Base-by-base conservation (phyloP, 1,284 basidiomycete species). In the Trichosporon ovoides region DNA sequence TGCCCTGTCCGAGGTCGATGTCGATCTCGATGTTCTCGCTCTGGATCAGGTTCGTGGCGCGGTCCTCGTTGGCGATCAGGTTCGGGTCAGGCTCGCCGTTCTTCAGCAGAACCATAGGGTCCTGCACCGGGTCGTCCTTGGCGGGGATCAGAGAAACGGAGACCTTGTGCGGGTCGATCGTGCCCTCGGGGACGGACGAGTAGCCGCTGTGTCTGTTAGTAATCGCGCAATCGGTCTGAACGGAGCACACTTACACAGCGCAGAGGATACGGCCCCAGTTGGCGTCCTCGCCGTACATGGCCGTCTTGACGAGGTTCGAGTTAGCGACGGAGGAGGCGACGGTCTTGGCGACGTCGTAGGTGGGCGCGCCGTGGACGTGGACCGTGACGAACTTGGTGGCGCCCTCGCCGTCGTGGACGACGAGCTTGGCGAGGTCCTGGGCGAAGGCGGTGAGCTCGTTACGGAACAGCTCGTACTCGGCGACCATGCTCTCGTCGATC, bases 191-290 rank as follows among this genome's bases (percentile, higher is more conserved):
- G 7, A 77, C 70, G 7, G 84, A 81, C 13, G 93, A 84, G 59
- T 94, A 95, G 18, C 96, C 96, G 2, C 76, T 78, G 50, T n/a
- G 28, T 9, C 5, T 9, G 28, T 31, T 9, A 31, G 28, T 9
- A 31, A 5, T 5, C 74, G 70, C 34, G 16, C 34, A 46, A n/a
- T n/a, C n/a, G n/a, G n/a, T 33, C 20, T 13, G 16, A 10, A n/a
- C 14, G 12, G 16, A 10, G 18, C 28, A 1, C 1, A 70, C 77
- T 61, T 57, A 78, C 77, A 89, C 86, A 6, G 88, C 92, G 57
- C 91, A 89, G 28, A 98, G 85, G 66, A 98, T 89, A 46, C 96
- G 88, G 48, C 95, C 95, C 95, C 96, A 98, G 79, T 96, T 98
- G 63, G 62, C 77, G 61, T 74, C 71, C 79, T 96, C 88, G 35